Evolutionary conservation across 176 grass and related monocot genomes (phyloP).

Genomic region (Echinochloa phyllopogon): DNA sequence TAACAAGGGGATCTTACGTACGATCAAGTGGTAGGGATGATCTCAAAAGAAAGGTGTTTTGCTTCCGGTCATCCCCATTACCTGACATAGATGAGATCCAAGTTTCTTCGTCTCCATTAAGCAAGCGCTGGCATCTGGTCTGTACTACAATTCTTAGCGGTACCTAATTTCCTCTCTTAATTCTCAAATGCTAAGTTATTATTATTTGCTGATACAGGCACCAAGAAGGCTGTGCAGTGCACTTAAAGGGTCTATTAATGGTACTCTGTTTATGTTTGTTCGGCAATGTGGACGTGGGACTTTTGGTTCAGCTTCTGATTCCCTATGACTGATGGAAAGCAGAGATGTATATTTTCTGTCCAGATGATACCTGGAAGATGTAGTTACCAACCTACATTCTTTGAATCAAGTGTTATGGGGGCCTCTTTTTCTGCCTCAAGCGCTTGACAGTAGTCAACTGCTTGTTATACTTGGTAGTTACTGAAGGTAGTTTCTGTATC

Average conservation of each 20-base stretch:
- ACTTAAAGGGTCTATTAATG: constrained; percentile 63
- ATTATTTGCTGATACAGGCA: constrained; percentile 64
- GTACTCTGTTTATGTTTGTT: constrained; percentile 75
- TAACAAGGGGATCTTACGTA: constrained; percentile 69
- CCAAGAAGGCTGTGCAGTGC: constrained; percentile 86
- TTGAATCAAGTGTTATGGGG: constrained; percentile 45
- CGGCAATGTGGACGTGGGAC: constrained; percentile 71
- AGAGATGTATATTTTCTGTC: constrained; percentile 52
- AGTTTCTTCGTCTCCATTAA: constrained; percentile 75
- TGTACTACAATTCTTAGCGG: constrained; percentile 45
- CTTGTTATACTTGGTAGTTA: constrained; percentile 50
- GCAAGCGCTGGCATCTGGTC: constrained; percentile 94
- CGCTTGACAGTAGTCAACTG: constrained; percentile 42
- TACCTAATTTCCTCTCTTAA: constrained; percentile 31
- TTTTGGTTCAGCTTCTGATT: constrained; percentile 85
- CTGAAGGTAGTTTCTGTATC: constrained; percentile 63
- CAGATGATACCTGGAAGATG: constrained; percentile 51
- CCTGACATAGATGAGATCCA: constrained; percentile 74
- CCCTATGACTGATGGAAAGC: constrained; percentile 64
- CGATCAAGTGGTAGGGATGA: constrained; percentile 66
- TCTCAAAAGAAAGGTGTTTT: constrained; percentile 91
- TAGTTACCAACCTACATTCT: constrained; percentile 60
- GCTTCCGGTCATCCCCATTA: constrained; percentile 78
- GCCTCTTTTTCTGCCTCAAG: constrained; percentile 50
- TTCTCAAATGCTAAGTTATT: constrained; percentile 33